Evolutionary conservation across 345 rosid species (phyloP).

Genomic region (Rhodamnia rubescens): DNA sequence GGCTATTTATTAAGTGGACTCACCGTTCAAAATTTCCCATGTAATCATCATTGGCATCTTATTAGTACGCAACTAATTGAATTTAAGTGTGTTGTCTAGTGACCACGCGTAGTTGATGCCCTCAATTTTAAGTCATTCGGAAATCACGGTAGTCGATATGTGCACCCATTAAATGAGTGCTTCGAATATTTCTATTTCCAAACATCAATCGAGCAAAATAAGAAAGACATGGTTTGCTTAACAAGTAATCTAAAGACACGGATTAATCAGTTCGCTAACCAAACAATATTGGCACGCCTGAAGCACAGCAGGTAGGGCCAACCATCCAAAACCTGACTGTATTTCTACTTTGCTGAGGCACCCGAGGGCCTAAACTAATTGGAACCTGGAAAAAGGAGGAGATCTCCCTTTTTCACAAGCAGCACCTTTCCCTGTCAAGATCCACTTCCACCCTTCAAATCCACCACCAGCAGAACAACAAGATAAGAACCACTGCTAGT

Average conservation of each 20-base stretch:
- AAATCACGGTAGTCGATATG: not conserved
- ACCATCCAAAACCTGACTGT: not conserved
- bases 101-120: not conserved
- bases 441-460: not conserved
- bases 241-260: not conserved
- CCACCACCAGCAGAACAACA: not conserved
- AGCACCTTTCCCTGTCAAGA: not conserved
- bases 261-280: not conserved
- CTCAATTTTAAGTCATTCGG: not conserved
- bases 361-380: not conserved
- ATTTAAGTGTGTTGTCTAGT: not conserved
- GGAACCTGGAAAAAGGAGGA: not conserved
- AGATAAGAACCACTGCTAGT: not conserved
- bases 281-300: not conserved
- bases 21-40: not conserved
- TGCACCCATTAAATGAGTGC: not conserved
- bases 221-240: too few species aligned
- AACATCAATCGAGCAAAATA: not conserved
- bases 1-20: not conserved
- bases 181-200: not conserved
- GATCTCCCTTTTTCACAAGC: not conserved
- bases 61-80: not conserved
- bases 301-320: not conserved
- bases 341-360: not conserved
- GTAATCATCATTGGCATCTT: not conserved